Conservation (phyloP, 805 yeast genomes). For the Ogataea trehalophila region DNA sequence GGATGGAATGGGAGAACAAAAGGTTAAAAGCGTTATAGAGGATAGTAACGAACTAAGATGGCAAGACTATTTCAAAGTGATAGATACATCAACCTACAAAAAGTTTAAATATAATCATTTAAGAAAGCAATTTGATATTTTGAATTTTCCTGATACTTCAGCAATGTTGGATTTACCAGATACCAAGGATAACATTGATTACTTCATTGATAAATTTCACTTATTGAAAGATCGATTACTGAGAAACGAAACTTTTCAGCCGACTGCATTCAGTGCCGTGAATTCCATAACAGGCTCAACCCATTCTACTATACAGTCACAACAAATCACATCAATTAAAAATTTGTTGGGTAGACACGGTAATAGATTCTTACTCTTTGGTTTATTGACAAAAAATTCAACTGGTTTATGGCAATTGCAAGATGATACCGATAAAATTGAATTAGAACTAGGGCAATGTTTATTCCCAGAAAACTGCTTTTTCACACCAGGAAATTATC, state of each 20-base stretch:
- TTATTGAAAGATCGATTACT: conserved; percentile 65
- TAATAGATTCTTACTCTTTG: conserved; percentile 68
- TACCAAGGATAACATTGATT: conserved; percentile 30
- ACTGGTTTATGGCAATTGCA: conserved; percentile 73
- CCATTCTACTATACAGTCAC: conserved; percentile 9
- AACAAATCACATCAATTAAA: conserved; percentile 64
- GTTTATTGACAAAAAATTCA: conserved; percentile 58
- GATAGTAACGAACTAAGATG: conserved; percentile 41
- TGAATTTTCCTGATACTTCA: too few species aligned
- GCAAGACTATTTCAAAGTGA: conserved; percentile 65
- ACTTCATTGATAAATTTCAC: conserved; percentile 53
- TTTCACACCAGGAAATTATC: conserved; percentile 69
- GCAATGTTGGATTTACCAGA: conserved; percentile 17
- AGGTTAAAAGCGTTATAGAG: conserved; percentile 33
- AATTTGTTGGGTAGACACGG: conserved; percentile 85
- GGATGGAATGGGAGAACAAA: conserved; percentile 34
- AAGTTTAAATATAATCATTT: conserved; percentile 54
- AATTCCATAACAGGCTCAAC: conserved; percentile 36
- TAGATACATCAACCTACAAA: conserved; percentile 64
- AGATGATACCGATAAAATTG: conserved; percentile 74
- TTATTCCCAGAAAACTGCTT: conserved; percentile 60
- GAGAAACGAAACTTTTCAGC: conserved; percentile 72
- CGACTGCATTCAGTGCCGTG: conserved; percentile 37
- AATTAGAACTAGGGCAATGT: conserved; percentile 59
- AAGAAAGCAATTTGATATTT: conserved; percentile 56